Evolutionary conservation across 2,329 filamentous ascomycete species (phyloP).

Genomic region (Pseudonectria foliicola): DNA sequence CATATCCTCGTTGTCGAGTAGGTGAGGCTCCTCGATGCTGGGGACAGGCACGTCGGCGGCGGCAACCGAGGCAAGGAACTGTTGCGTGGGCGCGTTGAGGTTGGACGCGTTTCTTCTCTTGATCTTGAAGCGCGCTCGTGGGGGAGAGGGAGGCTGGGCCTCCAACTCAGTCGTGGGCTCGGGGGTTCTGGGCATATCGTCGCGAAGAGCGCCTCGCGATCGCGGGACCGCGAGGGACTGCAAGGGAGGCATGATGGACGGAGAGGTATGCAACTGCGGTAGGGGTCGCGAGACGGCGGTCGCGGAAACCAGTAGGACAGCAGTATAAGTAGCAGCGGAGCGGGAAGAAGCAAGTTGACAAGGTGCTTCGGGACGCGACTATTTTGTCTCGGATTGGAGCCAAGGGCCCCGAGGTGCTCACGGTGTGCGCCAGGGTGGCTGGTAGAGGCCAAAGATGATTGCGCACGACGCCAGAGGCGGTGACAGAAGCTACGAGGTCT

Average conservation of each 20-base stretch:
- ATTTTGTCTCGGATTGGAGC: too few relatives aligned
- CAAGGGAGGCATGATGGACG: slow-evolving; percentile 36
- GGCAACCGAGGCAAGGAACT: slow-evolving; percentile 61
- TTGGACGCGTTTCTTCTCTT: slow-evolving; percentile 48
- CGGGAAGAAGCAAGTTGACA: slow-evolving; percentile 2
- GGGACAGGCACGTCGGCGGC: slow-evolving; percentile 58
- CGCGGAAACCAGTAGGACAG: slow-evolving; percentile 5
- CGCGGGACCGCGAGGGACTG: slow-evolving; percentile 38
- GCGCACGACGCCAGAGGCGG: too few relatives aligned
- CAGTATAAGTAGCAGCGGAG: slow-evolving; percentile 10
- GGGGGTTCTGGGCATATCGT: slow-evolving; percentile 41
- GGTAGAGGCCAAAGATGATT: too few relatives aligned
- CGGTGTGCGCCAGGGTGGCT: too few relatives aligned
- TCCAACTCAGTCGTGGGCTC: slow-evolving; percentile 37
- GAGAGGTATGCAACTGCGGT: slow-evolving; percentile 16
- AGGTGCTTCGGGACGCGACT: too few relatives aligned
- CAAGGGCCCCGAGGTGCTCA: too few relatives aligned
- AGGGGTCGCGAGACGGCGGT: slow-evolving; percentile 3
- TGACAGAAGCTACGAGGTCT: too few relatives aligned
- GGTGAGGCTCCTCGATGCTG: slow-evolving; percentile 53
- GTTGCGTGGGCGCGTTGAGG: slow-evolving; percentile 52
- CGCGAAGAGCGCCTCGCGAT: slow-evolving; percentile 35
- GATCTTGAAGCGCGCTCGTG: slow-evolving; percentile 46
- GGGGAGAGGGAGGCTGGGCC: slow-evolving; percentile 40
- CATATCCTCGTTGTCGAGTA: slow-evolving; percentile 37